Evolutionary conservation across 129 eudicot species (phyloP).

Genomic region (Saposhnikovia divaricata): DNA sequence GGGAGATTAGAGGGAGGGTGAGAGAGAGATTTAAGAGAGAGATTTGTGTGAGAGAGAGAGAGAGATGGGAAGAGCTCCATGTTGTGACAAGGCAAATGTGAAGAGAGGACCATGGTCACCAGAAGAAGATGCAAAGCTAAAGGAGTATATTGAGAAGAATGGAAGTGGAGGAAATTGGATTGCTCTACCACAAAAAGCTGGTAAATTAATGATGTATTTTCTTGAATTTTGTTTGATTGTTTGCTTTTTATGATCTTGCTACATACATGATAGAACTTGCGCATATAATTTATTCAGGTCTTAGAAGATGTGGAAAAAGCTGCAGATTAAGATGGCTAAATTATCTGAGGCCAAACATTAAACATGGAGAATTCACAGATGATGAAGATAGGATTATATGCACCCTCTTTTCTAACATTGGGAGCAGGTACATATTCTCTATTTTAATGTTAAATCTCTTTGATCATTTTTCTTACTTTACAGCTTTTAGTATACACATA

Average conservation of each 20-base stretch:
- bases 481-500: neutral
- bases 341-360: slow-evolving; percentile 84
- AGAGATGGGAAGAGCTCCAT: slow-evolving; percentile 82
- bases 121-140: slow-evolving; percentile 65
- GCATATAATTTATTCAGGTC: slow-evolving; percentile 25
- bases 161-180: slow-evolving; percentile 79
- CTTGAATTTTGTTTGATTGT: neutral
- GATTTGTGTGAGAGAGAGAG: neutral
- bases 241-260: neutral
- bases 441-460: neutral
- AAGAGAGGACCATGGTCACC: slow-evolving; percentile 84
- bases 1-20: slow-evolving; percentile 6
- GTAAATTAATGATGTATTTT: slow-evolving; percentile 16
- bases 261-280: neutral
- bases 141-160: slow-evolving; percentile 47
- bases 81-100: slow-evolving; percentile 76
- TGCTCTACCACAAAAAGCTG: slow-evolving; percentile 73
- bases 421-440: slow-evolving; percentile 59
- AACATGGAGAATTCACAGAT: slow-evolving; percentile 91
- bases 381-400: slow-evolving; percentile 86
- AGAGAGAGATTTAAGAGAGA: neutral
- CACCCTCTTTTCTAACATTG: slow-evolving; percentile 72
- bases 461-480: neutral
- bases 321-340: slow-evolving; percentile 88
- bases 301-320: slow-evolving; percentile 69